Evolutionary conservation across 352 stramenopile genomes (phyloP), one percentile per base, ranked within the genome.

Genomic region (Pythium brassicae): DNA sequence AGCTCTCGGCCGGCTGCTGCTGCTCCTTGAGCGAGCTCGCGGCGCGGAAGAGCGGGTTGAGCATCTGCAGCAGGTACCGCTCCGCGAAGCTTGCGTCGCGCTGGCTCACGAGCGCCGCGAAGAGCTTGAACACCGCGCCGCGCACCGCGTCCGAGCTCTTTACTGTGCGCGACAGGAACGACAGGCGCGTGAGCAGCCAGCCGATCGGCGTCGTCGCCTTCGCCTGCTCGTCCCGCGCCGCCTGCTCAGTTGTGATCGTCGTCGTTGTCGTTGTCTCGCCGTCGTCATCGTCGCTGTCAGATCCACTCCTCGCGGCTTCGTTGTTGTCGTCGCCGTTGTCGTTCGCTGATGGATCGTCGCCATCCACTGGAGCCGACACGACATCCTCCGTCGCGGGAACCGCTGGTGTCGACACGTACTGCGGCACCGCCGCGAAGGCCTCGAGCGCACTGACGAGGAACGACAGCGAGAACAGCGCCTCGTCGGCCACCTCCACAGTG

Each of bases 171-270:
- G 78, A 78, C 15, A 92, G 62, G 61, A 83, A 95, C 34, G 86
- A 95, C 11, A 96, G 57, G 8, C 85, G 85, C 11, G 82, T 93
- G 25, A 96, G 79, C 32, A 96, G 55, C 86, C 86, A 96, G 22
- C 78, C 77, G 10, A 93, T 69, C 1, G 82, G 82, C 4, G 81
- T 92, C 55, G 76, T 79, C 15, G 71, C 70, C 57, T 86, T 79
- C 0, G 54, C 57, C 49, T 69, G 66, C 43, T 76, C 70, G 22
- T 88, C 75, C 20, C 75, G 55, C 37, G 72, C 64, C 10, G 75
- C 61, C 46, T 84, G 56, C 34, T 72, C 66, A n/a, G 73, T 58
- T 3, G 68, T 66, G 26, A 48, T 57, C 12, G 59, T 68, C 22
- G 68, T 53, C 50, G 39, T 63, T 0, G 72, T 65, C 27, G 7